phyloP scores from a whole-genome alignment of 768 basidiomycete genomes.

The Lentinula sp. region DNA sequence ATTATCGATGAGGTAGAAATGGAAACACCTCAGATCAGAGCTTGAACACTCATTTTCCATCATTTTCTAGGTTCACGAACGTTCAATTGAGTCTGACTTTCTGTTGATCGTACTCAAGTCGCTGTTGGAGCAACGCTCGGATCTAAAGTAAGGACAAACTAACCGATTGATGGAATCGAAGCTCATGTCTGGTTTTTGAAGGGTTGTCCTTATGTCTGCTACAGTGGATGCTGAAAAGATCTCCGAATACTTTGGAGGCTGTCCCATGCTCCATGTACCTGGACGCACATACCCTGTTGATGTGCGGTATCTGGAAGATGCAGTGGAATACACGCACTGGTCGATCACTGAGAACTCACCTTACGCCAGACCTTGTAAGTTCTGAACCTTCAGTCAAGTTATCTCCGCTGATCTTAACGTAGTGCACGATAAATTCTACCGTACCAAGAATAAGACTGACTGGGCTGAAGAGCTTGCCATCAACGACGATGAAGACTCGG shows the following conservation, averaged over 20 bases:
- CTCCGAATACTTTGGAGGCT: slow-evolving; percentile 37
- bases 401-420: slow-evolving; percentile 1
- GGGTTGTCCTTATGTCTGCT: slow-evolving; percentile 94
- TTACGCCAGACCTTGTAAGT: slow-evolving; percentile 68
- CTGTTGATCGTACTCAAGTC: slow-evolving; percentile 89
- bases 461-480: slow-evolving; percentile 72
- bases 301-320: slow-evolving; percentile 83
- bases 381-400: neutral
- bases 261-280: slow-evolving; percentile 81
- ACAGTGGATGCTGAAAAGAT: slow-evolving; percentile 92
- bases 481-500: slow-evolving; percentile 67
- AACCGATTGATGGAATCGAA: slow-evolving; percentile 1
- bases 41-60: neutral
- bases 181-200: slow-evolving; percentile 19
- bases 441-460: slow-evolving; percentile 56
- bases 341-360: slow-evolving; percentile 72
- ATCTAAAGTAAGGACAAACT: slow-evolving; percentile 62
- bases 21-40: neutral
- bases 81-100: slow-evolving; percentile 96
- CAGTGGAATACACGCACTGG: slow-evolving; percentile 78
- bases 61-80: slow-evolving; percentile 79
- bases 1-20: slow-evolving; percentile 83
- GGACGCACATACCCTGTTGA: slow-evolving; percentile 95
- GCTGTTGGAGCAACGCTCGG: slow-evolving; percentile 64
- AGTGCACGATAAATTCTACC: slow-evolving; percentile 63